Conservation (phyloP, 345 rosid species). For the Erucastrum elatum region DNA sequence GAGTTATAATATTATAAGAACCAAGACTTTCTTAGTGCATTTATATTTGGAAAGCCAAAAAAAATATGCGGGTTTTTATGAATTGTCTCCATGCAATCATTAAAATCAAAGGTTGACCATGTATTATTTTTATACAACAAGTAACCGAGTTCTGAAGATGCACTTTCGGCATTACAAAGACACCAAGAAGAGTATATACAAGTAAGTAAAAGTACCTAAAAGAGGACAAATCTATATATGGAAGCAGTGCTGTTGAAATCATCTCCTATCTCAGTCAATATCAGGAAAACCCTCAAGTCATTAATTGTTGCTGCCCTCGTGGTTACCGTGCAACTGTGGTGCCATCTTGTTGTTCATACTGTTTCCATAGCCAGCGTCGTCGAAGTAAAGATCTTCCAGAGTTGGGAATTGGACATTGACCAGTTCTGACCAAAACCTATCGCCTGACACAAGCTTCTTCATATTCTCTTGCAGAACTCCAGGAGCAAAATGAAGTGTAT, state of each 20-base stretch:
- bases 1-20: not conserved
- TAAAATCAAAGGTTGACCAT: not conserved
- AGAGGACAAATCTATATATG: too few relatives aligned
- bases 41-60: too few relatives aligned
- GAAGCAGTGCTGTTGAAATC: too few relatives aligned
- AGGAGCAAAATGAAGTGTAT: slow-evolving; percentile 48
- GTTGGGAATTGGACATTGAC: slow-evolving; percentile 41
- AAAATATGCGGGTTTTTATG: too few relatives aligned
- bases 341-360: not conserved
- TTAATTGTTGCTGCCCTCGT: too few relatives aligned
- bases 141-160: too few relatives aligned
- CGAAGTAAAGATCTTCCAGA: slow-evolving; percentile 30
- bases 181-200: too few relatives aligned
- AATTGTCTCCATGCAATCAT: not conserved
- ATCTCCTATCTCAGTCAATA: too few relatives aligned
- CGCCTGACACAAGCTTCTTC: slow-evolving; percentile 48
- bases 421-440: slow-evolving; percentile 39
- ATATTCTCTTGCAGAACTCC: slow-evolving; percentile 51
- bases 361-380: not conserved
- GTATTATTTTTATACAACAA: not conserved
- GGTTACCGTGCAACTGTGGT: too few relatives aligned
- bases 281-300: too few relatives aligned
- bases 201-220: too few relatives aligned
- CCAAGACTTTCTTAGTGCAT: not conserved
- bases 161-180: too few relatives aligned